Base-by-base conservation (phyloP, 2,329 filamentous ascomycete species). In the Drechslerella dactyloides region DNA sequence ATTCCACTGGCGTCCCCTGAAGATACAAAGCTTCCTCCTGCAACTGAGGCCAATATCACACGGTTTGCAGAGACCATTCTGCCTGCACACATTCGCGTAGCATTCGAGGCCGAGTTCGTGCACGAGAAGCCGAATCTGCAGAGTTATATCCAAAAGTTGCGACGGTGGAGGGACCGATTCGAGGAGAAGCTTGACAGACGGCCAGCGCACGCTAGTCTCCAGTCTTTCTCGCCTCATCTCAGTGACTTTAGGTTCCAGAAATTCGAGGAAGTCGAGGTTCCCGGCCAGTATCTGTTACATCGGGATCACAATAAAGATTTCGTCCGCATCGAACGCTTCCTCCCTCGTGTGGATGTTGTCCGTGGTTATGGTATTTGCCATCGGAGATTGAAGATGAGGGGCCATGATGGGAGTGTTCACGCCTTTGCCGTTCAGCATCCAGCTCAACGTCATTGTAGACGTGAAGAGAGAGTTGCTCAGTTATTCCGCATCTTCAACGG, bases 261-360 rank as follows among this genome's bases (percentile, higher is more conserved):
- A 80, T 97, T 99, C 76, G 94, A 99, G 78, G 96, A 99, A 77
- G 93, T 99, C 11, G 94, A 99, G 80, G 87, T 99, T 37, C 96
- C 96, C 1, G 94, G 94, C 0, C 94, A 99, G 79, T 99, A 99
- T 79, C 55, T 77, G 21, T 27, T 75, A 78, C 94, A 97, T 81
- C 96, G 94, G 80, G 96, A 99, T 77, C 99, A 97, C 85, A 99
- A 99, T 79, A 92, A 96, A 77, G 94, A 99, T 79, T 99, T 99
- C 78, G 89, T 99, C 75, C 89, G 93, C 51, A 97, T 99, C 75
- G 96, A 99, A 79, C 89, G 93, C 23, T 99, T 99, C 85, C 81
- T 99, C 76, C 93, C 96, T 8, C 90, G 94, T 75, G 92, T 99
- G 19, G 93, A 99, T 76, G 84, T 97, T 58, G 90, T 99, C 46